Percentiles rank a stretch among this genome's conserved stretches.
Evolutionary conservation across 2,329 filamentous ascomycete species (phyloP).

Genomic region (Parastagonospora nodorum): DNA sequence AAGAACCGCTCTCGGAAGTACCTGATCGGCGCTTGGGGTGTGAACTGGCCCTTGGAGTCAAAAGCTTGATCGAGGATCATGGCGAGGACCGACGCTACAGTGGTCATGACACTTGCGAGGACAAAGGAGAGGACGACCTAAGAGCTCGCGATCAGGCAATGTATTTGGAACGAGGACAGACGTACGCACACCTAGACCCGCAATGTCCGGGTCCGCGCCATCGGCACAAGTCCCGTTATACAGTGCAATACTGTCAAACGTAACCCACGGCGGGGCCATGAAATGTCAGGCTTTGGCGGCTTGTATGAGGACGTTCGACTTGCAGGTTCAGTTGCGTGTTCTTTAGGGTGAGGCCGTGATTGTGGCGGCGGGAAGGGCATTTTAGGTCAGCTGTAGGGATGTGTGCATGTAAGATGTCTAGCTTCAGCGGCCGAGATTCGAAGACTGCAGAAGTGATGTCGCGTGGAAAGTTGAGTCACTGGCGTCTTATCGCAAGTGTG

Average conservation of each 20-base stretch:
- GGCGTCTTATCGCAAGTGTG: no score
- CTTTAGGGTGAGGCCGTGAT: background rate
- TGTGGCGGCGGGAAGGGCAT: background rate
- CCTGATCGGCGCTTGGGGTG: slow-evolving; percentile 19
- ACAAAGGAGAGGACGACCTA: slow-evolving; percentile 40
- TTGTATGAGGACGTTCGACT: background rate
- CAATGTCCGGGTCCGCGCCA: slow-evolving; percentile 38
- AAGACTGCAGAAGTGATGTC: no score
- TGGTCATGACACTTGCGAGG: slow-evolving; percentile 37
- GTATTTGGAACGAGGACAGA: no score
- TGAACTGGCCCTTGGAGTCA: slow-evolving; percentile 31
- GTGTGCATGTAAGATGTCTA: background rate
- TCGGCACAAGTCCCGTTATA: slow-evolving; percentile 26
- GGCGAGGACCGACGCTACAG: slow-evolving; percentile 34
- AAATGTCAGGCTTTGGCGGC: background rate
- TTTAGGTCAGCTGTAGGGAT: background rate
- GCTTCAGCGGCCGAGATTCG: no score
- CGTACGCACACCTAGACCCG: slow-evolving; percentile 29
- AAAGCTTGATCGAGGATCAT: slow-evolving; percentile 40
- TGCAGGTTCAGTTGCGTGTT: background rate
- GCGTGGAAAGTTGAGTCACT: no score
- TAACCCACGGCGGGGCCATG: slow-evolving; percentile 37
- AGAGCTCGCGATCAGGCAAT: background rate
- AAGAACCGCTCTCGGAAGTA: slow-evolving; percentile 30
- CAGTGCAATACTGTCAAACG: slow-evolving; percentile 28